A percentile compares a stretch with the other conserved stretches of the same genome.
Conservation (phyloP, 129 eudicot genomes). For the Erigeron canadensis region DNA sequence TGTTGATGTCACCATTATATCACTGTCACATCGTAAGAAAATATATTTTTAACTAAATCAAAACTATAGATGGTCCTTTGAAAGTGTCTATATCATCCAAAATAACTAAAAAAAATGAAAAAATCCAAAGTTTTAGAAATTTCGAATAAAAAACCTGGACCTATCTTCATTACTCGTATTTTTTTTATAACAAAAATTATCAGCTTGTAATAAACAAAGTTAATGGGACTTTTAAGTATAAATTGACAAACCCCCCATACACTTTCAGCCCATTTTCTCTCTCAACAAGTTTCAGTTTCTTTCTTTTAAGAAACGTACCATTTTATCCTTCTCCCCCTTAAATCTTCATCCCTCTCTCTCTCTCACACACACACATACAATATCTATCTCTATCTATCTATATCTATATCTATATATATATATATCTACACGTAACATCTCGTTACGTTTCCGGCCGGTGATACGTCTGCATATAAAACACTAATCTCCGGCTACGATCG, state of each 20-base stretch:
- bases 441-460: conserved; percentile 23
- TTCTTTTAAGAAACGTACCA: conserved; percentile 23
- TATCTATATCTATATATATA: background rate
- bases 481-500: conserved; percentile 23
- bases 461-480: conserved; percentile 7
- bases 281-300: conserved; percentile 32
- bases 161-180: too few relatives aligned
- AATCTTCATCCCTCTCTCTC: background rate
- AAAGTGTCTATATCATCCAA: too few relatives aligned
- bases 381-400: too few relatives aligned
- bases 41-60: too few relatives aligned
- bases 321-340: conserved; percentile 27
- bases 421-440: conserved; percentile 10
- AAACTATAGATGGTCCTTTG: too few relatives aligned
- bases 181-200: too few relatives aligned
- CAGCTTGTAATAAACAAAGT: background rate
- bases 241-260: conserved; percentile 7
- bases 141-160: too few relatives aligned
- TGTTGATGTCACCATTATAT: too few relatives aligned
- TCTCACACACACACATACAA: conserved; percentile 19
- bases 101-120: background rate
- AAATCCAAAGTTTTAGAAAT: background rate
- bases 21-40: too few relatives aligned
- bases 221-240: conserved; percentile 5
- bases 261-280: conserved; percentile 13